Evolutionary conservation across 441 rosid species (phyloP), one percentile per base, ranked within the genome.

Genomic region (Euphorbia schlechtendalii): DNA sequence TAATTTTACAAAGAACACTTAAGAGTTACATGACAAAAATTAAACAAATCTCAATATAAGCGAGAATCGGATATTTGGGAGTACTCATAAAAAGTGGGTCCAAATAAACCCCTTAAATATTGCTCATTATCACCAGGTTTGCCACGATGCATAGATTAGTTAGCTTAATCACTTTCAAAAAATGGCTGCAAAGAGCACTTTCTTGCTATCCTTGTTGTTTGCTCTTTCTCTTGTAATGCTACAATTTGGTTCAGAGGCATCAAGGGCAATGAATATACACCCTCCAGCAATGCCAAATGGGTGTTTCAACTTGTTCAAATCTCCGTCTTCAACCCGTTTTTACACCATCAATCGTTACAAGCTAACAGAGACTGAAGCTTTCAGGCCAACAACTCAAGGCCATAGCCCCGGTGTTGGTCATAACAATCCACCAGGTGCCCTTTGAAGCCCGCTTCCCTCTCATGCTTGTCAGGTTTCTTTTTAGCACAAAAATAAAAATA

Each of bases 331-430:
- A 4, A 48, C 48, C 24, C 22, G 17, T 46, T 6, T 53, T 66
- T 73, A 63, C 67, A 56, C 43, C 17, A 67, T 74, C 56, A 77
- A 83, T 65, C 76, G 75, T 24, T 72, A 74, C 75, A 80, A 77
- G 73, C 70, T 49, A 43, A 73, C 72, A 0, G 81, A 70, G 54
- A 12, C 67, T 4, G 72, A 74, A 13, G 86, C 86, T n/a, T 85
- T 55, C 67, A 73, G 87, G 59, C 90, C 90, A 21, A 85, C 90
- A 9, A 65, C 21, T 74, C 85, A 77, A 2, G 90, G 90, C 17
- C 87, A 78, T 28, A 85, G 90, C 71, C 87, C 84, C 36, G 90
- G 87, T 34, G 80, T 80, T 20, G 90, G 87, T 14, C 86, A 81
- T 69, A 17, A 52, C 0, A 25, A 63, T 6, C 85, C 89, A 49